phyloP scores from a whole-genome alignment of 352 stramenopile species.

The Phytophthora idaei region DNA sequence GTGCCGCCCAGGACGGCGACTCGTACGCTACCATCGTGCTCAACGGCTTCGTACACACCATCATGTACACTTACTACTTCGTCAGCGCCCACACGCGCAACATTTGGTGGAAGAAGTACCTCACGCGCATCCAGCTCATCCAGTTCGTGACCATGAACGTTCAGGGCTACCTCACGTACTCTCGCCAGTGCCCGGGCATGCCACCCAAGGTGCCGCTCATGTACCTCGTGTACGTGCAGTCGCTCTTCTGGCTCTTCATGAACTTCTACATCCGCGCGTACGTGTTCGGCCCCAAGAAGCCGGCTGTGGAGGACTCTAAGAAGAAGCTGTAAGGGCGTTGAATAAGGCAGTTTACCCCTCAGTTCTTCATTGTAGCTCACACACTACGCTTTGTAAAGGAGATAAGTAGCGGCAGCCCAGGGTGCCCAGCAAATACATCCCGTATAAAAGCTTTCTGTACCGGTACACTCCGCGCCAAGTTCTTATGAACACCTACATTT shows the following conservation, averaged over 20 bases:
- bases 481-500: too few species aligned
- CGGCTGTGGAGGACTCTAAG: slow-evolving; percentile 34
- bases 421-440: slow-evolving; percentile 20
- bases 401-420: slow-evolving; percentile 10
- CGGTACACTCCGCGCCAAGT: too few species aligned
- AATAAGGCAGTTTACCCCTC: slow-evolving; percentile 18
- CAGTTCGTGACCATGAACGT: slow-evolving; percentile 90
- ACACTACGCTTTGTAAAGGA: slow-evolving; percentile 23
- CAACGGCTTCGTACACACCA: slow-evolving; percentile 97
- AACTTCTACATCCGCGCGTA: slow-evolving; percentile 97
- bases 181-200: slow-evolving; percentile 86
- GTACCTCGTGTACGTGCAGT: slow-evolving; percentile 96
- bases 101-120: slow-evolving; percentile 97
- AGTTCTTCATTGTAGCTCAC: slow-evolving; percentile 19
- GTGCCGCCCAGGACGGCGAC: slow-evolving; percentile 94
- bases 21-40: slow-evolving; percentile 95
- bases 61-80: slow-evolving; percentile 99
- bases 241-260: slow-evolving; percentile 95
- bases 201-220: slow-evolving; percentile 69
- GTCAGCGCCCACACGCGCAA: slow-evolving; percentile 95
- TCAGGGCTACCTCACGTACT: slow-evolving; percentile 64
- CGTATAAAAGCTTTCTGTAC: slow-evolving; percentile 13
- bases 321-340: slow-evolving; percentile 38
- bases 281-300: slow-evolving; percentile 54
- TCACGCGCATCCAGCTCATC: slow-evolving; percentile 94